Conservation (phyloP, 192 early-diverging fungal genomes). For the Powellomyces hirtus region DNA sequence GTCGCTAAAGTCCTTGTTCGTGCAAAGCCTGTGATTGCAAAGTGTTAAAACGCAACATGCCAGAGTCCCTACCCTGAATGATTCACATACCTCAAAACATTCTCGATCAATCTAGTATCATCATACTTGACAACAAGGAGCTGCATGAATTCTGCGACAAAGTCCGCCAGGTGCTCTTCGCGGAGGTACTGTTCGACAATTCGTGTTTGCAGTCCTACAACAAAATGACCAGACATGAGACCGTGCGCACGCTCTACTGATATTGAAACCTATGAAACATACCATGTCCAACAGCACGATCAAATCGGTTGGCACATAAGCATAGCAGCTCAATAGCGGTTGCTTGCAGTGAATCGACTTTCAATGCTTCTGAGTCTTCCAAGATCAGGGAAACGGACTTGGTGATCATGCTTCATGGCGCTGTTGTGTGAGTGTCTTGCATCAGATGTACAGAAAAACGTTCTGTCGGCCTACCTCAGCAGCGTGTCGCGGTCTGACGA, state of each 20-base stretch:
- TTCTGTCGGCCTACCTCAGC: constrained; percentile 44
- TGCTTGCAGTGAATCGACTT: constrained; percentile 57
- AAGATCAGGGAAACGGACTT: constrained; percentile 57
- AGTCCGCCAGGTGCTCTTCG: constrained; percentile 51
- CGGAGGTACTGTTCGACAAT: constrained; percentile 37
- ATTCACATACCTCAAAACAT: constrained; percentile 24
- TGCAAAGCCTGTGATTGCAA: neutral
- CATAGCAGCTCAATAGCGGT: constrained; percentile 68
- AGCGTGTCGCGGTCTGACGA: constrained; percentile 68
- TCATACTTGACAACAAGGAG: constrained; percentile 19
- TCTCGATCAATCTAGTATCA: constrained; percentile 21
- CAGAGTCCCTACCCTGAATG: neutral
- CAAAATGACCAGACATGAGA: neutral
- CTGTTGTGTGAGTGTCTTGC: too few species aligned
- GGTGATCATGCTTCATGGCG: constrained; percentile 44
- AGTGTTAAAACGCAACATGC: neutral
- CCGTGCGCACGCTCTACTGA: neutral
- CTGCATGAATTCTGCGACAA: constrained; percentile 42
- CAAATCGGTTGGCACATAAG: constrained; percentile 75
- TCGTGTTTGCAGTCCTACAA: constrained; percentile 28
- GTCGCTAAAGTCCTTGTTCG: constrained; percentile 33
- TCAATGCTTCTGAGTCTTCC: constrained; percentile 73
- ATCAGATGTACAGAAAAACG: neutral
- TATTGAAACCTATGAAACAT: neutral
- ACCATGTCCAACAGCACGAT: constrained; percentile 50